Evolutionary conservation across 257 asterid species (phyloP), one percentile per base, ranked within the genome.

Genomic region (Solanum arcanum): DNA sequence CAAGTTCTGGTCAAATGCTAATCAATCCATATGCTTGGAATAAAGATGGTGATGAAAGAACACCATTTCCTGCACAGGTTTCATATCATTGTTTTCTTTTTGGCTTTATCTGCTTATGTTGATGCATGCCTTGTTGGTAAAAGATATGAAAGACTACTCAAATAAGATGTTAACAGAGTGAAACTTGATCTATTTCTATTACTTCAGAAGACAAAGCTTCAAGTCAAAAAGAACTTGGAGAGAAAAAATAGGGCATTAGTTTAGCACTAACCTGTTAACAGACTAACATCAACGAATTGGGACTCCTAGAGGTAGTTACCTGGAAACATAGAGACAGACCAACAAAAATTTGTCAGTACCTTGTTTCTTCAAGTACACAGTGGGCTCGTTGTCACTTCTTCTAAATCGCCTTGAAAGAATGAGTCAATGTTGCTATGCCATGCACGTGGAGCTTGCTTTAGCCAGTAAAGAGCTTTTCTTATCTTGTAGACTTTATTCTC

Each of bases 1-100:
- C 94, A 86, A 90, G 98, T 91, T 56, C 91, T 56, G 99, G 99
- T 25, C 91, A 89, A 87, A 89, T 94, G 94, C 91, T 89, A 83
- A 93, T 94, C 39, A 90, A 95, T 92, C 90, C 97, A 73, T 97
- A 94, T 94, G 99, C 96, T 75, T 97, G 99, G 99, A 94, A 98
- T 25, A 83, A 76, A 20, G 93, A 90, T 92, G 98, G 98, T 75
- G 89, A 93, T 86, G 94, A 86, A 14, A 93, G 90, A 91, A 94
- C 99, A 81, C 86, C 8, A 82, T 95, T 74, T 91, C 97, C 99
- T 82, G 98, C 99, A 84, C 99, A 97, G 98, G 99, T 94, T 92
- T 82, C 88, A 31, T 78, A 42, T 74, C 46, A 84, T 89, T 29
- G 64, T 46, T 80, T 80, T 72, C 86, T 52, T 74, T 52, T 60